Base-by-base conservation (phyloP, 345 rosid genomes). In the Populus ilicifolia region DNA sequence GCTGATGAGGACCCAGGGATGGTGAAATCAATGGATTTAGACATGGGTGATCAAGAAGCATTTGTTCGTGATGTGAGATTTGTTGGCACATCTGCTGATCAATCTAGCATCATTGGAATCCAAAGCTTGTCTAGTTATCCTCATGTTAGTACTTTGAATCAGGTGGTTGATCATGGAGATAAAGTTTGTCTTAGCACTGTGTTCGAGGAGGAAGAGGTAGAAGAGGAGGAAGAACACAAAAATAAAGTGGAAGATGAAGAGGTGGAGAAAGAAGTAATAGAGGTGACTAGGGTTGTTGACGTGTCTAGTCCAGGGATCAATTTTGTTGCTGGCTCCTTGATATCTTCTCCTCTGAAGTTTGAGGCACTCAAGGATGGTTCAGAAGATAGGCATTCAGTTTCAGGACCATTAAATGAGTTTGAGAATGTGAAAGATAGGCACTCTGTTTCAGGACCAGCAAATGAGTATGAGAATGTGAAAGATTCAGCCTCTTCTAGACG, bases 11-110 rank as follows among this genome's bases (percentile, higher is more conserved):
- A 89, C 62, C 93, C 89, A 21, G 93, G 92, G 77, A 96, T 93
- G 99, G 99, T 93, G 38, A 96, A 92, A 82, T 96, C 99, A n/a
- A 96, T 96, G 98, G 98, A 93, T 62, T 81, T 96, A 76, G 99
- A 93, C 87, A 93, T 85, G 94, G 88, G 96, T 70, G 99, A 92
- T 71, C 82, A 88, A 56, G 98, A 94, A 71, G 80, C 87, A 17
- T 72, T 78, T 65, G 61, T 76, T 41, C 89, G 84, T 69, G 91
- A 85, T 48, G 82, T 89, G 69, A 87, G 83, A 75, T 80, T 66
- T 36, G 79, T 81, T 39, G 81, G 75, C 25, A 69, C 76, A 65
- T 54, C 63, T 69, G 77, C 39, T 41, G 69, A 62, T 67, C 80
- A 79, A 52, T 27, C 27, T 46, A 81, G 76, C 78, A 73, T 62